Evolutionary conservation across 2,329 filamentous ascomycete species (phyloP).

Genomic region (Fusarium sp.): DNA sequence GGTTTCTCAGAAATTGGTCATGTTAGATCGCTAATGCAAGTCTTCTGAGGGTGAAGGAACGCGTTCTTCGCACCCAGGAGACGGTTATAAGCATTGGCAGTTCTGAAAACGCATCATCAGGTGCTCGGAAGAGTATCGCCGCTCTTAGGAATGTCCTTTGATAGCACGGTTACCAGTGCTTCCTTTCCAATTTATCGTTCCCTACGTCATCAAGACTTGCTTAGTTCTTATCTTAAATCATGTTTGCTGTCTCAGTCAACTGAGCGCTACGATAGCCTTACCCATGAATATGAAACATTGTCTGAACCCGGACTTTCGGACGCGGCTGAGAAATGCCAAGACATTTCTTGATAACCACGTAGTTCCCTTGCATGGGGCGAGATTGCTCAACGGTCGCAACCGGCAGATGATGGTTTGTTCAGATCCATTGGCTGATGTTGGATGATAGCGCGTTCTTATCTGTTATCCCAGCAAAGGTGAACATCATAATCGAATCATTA

Average conservation of each 20-base stretch:
- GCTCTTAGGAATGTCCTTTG: background rate
- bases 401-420: background rate
- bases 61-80: background rate
- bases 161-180: background rate
- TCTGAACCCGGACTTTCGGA: background rate
- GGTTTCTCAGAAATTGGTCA: background rate
- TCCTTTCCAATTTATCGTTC: background rate
- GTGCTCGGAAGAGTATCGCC: background rate
- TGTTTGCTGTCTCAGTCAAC: background rate
- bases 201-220: background rate
- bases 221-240: background rate
- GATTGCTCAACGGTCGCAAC: conserved; percentile 17
- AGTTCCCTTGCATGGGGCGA: background rate
- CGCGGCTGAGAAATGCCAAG: conserved; percentile 19
- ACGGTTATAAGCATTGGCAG: background rate
- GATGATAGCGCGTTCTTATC: background rate
- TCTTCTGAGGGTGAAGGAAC: background rate
- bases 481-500: background rate
- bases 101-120: background rate
- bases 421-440: background rate
- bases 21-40: background rate
- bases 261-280: background rate
- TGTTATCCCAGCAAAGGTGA: background rate
- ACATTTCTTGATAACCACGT: background rate
- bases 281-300: background rate